Conservation (phyloP, 345 rosid species). For the Bretschneidera sinensis region DNA sequence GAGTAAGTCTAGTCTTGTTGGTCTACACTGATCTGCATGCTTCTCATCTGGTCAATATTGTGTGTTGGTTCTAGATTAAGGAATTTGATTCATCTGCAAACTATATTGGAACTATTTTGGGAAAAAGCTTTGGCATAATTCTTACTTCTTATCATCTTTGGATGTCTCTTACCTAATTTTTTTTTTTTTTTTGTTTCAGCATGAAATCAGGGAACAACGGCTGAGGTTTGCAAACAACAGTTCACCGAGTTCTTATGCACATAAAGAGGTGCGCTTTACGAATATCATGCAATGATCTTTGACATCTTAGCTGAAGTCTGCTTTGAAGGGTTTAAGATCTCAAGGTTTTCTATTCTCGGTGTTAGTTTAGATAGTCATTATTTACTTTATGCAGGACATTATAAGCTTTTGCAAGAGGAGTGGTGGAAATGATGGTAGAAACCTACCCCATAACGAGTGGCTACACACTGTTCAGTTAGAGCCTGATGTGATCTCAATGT, state of each 20-base stretch:
- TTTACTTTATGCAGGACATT: constrained; percentile 48
- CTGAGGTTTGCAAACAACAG: constrained; percentile 65
- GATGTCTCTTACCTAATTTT: constrained; percentile 10
- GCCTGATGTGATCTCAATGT: constrained; percentile 91
- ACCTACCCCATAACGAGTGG: constrained; percentile 76
- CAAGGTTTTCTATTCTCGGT: neutral
- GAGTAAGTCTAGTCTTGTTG: too few relatives aligned
- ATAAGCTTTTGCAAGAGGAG: constrained; percentile 73
- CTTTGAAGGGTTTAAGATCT: neutral
- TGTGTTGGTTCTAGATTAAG: too few relatives aligned
- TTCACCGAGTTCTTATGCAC: constrained; percentile 73
- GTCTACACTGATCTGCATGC: too few relatives aligned
- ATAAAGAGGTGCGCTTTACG: constrained; percentile 62
- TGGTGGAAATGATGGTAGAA: constrained; percentile 71
- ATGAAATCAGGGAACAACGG: constrained; percentile 73
- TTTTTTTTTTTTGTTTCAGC: constrained; percentile 48
- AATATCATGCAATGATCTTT: neutral
- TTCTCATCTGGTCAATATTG: too few relatives aligned
- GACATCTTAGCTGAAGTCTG: constrained; percentile 6
- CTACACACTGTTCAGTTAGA: constrained; percentile 77
- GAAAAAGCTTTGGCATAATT: neutral
- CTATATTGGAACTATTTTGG: too few relatives aligned
- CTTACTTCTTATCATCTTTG: neutral
- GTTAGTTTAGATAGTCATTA: constrained; percentile 10
- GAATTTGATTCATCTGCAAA: neutral